Base-by-base conservation (phyloP, 768 basidiomycete genomes). In the Phaffia australis region DNA sequence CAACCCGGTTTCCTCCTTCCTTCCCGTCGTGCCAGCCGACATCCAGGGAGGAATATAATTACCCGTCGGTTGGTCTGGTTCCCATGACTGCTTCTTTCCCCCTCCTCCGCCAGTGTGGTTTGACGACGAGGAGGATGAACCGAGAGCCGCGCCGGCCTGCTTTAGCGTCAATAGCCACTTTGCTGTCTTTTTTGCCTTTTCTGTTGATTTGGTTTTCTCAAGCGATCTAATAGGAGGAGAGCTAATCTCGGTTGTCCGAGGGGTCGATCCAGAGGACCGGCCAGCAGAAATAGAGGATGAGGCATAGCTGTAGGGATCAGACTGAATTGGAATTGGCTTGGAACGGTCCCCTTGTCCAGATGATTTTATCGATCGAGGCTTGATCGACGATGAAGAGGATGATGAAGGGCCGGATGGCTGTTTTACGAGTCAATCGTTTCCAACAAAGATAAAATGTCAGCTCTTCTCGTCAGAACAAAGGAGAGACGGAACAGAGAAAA, bases 151-250 rank as follows among this genome's bases (percentile, higher is more conserved):
- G 23, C 59, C 25, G 16, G 66, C 66, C 29, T 51, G 30, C 30
- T 62, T 67, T 55, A 67, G 27, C 1, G 66, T 56, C 60, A 61
- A 67, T 5, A 67, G 60, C 66, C 66, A 67, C 54, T 56, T 63
- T 51, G 55, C 49, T 58, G 30, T 42, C 32, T 51, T 23, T 57
- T 66, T 60, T 8, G 61, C 60, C 42, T 63, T 63, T 19, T 56
- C 35, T 55, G 52, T 16, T 11, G 18, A 50, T 3, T 19, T 35
- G n/a, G 48, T 52, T 35, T 16, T 23, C 49, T 6, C 58, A 51
- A 25, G 27, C 25, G 60, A 21, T 29, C 27, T 21, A 27, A 42
- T 42, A 42, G 35, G 35, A 42, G 35, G 35, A 11, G 35, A 42
- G 4, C 4, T 11, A 42, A 42, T 42, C 35, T 49, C 50, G 59